Evolutionary conservation across 1,284 basidiomycete species (phyloP).

Genomic region (Cryptococcus sp.): DNA sequence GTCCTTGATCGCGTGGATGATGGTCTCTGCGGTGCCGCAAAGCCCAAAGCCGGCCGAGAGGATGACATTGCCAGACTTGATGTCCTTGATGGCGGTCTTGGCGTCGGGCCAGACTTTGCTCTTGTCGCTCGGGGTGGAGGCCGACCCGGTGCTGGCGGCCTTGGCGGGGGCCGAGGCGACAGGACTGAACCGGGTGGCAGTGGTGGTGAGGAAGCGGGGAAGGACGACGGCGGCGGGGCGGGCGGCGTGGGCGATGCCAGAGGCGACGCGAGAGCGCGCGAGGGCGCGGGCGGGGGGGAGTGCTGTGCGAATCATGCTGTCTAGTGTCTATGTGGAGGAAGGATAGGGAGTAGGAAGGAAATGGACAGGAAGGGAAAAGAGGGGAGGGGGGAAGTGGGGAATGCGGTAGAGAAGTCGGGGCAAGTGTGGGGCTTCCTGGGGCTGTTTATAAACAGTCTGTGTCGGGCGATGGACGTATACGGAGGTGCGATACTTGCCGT

Average conservation of each 20-base stretch:
- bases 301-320: not conserved
- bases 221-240: not conserved
- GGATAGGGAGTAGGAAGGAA: not conserved
- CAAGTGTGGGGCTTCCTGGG: not conserved
- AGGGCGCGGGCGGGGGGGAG: not conserved
- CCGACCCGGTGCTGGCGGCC: constrained; percentile 19
- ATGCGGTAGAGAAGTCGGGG: no score
- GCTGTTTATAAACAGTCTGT: not conserved
- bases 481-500: not conserved
- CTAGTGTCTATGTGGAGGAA: not conserved
- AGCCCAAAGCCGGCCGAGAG: constrained; percentile 70
- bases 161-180: constrained; percentile 25
- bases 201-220: not conserved
- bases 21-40: constrained; percentile 62
- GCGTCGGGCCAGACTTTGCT: constrained; percentile 72
- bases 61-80: constrained; percentile 72
- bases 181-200: not conserved
- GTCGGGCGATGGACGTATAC: not conserved
- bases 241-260: not conserved
- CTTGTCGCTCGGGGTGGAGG: constrained; percentile 27
- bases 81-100: constrained; percentile 75
- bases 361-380: not conserved
- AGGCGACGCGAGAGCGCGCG: not conserved
- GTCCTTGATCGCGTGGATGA: constrained; percentile 73
- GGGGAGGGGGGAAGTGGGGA: not conserved